Evolutionary conservation across 164 flowering plant species (phyloP).

Genomic region (Taxillus chinensis): DNA sequence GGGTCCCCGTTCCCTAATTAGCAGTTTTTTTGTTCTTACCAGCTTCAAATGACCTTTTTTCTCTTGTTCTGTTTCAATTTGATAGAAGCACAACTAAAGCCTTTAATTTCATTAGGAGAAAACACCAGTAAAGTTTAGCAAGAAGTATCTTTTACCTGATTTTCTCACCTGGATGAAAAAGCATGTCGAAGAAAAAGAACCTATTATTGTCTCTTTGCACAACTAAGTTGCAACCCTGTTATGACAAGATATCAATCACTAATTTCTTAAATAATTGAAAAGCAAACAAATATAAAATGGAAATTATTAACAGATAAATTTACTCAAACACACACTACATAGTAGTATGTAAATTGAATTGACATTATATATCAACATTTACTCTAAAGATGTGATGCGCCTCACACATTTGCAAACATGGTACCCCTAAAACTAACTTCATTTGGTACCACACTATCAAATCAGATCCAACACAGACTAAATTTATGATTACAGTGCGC

Average conservation of each 20-base stretch:
- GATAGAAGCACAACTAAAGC: neutral
- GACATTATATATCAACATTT: no score
- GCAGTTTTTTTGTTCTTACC: no score
- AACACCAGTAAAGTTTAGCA: neutral
- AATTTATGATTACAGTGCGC: no score
- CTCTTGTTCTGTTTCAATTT: neutral
- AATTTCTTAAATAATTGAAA: neutral
- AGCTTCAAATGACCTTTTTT: no score
- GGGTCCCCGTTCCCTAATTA: neutral
- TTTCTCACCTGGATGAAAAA: slow-evolving; percentile 59
- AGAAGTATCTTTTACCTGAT: slow-evolving; percentile 25
- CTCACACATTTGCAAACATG: no score
- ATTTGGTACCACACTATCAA: no score
- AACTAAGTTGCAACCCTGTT: slow-evolving; percentile 78
- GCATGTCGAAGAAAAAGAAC: slow-evolving; percentile 73
- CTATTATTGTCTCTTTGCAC: slow-evolving; percentile 47
- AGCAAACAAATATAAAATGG: neutral
- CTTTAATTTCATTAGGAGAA: neutral
- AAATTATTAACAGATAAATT: neutral
- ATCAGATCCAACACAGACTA: no score
- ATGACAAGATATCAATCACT: neutral
- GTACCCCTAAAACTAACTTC: no score
- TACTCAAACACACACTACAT: no score
- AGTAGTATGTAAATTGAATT: no score
- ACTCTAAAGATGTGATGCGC: no score